Conservation (phyloP, 1,284 basidiomycete species). For the Ceratorhiza oryzae-sativae region DNA sequence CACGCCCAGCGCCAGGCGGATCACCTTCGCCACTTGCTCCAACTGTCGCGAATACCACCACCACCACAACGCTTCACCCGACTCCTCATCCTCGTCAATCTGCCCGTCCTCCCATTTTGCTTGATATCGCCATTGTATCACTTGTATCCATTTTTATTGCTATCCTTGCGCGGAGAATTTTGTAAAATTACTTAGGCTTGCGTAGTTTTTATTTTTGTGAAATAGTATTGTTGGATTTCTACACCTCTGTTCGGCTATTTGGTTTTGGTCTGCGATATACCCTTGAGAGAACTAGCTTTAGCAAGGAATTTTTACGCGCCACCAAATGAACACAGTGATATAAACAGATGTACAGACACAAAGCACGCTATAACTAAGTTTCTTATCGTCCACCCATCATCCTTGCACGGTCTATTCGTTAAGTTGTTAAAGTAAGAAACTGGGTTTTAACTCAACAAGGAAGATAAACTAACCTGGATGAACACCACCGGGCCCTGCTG, state of each 20-base stretch:
- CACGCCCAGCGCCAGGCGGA: slow-evolving; percentile 3
- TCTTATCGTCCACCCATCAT: slow-evolving; percentile 67
- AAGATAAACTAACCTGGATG: slow-evolving; percentile 64
- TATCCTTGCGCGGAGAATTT: slow-evolving; percentile 36
- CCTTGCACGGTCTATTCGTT: slow-evolving; percentile 62
- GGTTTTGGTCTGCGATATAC: no score
- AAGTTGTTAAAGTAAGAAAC: not conserved
- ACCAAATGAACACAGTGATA: slow-evolving; percentile 32
- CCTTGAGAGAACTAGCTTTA: no score
- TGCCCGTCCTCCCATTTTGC: slow-evolving; percentile 20
- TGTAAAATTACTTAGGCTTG: slow-evolving; percentile 15
- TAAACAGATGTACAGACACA: slow-evolving; percentile 12
- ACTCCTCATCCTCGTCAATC: slow-evolving; percentile 23
- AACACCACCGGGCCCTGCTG: slow-evolving; percentile 66
- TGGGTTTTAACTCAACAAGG: not conserved
- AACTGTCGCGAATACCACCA: not conserved
- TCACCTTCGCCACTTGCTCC: not conserved
- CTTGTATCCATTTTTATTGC: slow-evolving; percentile 40
- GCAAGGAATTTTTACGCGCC: not conserved
- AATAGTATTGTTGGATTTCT: slow-evolving; percentile 33
- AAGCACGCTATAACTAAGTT: not conserved
- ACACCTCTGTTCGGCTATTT: not conserved
- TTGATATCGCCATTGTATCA: slow-evolving; percentile 33
- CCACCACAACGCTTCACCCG: not conserved
- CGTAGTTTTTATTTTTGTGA: not conserved